Conservation (phyloP, 208 protist species). For the Trypanosoma melophagium region DNA sequence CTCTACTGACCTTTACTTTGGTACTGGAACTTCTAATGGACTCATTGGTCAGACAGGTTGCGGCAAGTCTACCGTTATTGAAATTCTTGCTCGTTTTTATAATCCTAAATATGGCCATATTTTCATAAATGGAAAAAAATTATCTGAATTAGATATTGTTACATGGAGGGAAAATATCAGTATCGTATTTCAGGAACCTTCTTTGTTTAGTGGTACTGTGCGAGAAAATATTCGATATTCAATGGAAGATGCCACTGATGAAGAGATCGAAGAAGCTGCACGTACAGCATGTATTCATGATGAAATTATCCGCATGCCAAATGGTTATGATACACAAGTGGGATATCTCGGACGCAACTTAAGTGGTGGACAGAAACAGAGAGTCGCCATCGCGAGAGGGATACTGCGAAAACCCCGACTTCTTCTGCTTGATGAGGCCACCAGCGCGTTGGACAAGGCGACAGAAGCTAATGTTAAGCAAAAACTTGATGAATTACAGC, state of each 20-base stretch:
- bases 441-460: slow-evolving; percentile 46
- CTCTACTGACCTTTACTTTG: slow-evolving; percentile 24
- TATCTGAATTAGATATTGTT: slow-evolving; percentile 34
- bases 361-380: slow-evolving; percentile 77
- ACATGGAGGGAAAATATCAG: slow-evolving; percentile 42
- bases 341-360: slow-evolving; percentile 73
- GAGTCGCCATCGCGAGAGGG: slow-evolving; percentile 70
- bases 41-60: slow-evolving; percentile 65
- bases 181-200: slow-evolving; percentile 37
- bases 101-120: slow-evolving; percentile 46
- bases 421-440: slow-evolving; percentile 67
- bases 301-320: slow-evolving; percentile 32
- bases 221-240: slow-evolving; percentile 41
- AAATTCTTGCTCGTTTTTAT: slow-evolving; percentile 67
- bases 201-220: slow-evolving; percentile 37
- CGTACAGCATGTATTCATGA: slow-evolving; percentile 34
- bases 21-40: slow-evolving; percentile 26
- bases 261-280: slow-evolving; percentile 34
- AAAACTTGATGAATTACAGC: slow-evolving; percentile 22
- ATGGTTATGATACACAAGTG: slow-evolving; percentile 79
- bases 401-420: slow-evolving; percentile 63
- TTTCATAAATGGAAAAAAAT: slow-evolving; percentile 50
- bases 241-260: slow-evolving; percentile 27
- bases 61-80: slow-evolving; percentile 73
- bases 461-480: slow-evolving; percentile 42